Evolutionary conservation across 202 grass and related monocot genomes (phyloP), one percentile per base, ranked within the genome.

Genomic region (Panicum hallii): DNA sequence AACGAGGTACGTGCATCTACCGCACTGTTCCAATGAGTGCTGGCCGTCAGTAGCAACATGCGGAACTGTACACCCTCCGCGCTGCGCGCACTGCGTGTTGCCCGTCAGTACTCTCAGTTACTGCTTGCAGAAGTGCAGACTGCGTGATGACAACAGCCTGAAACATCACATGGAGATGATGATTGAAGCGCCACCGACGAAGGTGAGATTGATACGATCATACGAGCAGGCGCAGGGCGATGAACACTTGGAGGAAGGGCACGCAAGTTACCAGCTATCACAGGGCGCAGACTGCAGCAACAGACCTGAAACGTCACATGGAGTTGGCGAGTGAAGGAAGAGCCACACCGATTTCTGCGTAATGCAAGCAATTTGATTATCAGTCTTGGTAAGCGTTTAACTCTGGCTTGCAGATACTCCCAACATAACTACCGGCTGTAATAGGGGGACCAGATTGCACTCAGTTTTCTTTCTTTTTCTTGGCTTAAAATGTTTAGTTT

Each of bases 151-250:
- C 34, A 16, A 26, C 17, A 42, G 38, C 20, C 46, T 32, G 20
- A 60, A 6, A 88, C 14, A 54, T 44, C 81, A 60, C 41, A 43
- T 43, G 75, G 54, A 61, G 38, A 70, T 9, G 48, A 79, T 41
- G 43, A 81, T 40, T n/a, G 16, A 14, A 64, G 16, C 30, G 5
- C 32, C 53, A 34, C 20, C 11, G 26, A 50, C 15, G 63, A 11
- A 32, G 6, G 22, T 7, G 32, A 38, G 22, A 32, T 65, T 84
- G 68, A n/a, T 2, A 17, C 41, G 23, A 48, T 7, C 4, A 6
- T n/a, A 16, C 19, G 54, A 56, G 36, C 36, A 38, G 36, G 36
- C 19, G 54, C 54, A 22, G 54, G 22, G 20, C 20, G 54, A 57
- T n/a, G 6, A 20, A 20, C 14, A 16, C 15, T 53, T 17, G 1